phyloP scores from a whole-genome alignment of 2,329 filamentous ascomycete genomes.

The Fusarium sp. region DNA sequence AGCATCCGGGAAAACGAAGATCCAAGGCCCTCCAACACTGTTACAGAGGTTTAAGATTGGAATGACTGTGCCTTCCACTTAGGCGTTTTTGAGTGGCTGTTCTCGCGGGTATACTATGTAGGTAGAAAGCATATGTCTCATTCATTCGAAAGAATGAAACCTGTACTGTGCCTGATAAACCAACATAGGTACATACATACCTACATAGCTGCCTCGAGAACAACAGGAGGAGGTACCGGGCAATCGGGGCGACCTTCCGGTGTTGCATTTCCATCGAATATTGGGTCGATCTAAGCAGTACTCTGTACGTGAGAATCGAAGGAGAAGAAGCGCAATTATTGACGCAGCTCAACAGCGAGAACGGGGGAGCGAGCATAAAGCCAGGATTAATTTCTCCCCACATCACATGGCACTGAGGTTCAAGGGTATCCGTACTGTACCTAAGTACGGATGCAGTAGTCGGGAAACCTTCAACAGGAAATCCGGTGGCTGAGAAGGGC shows the following conservation, averaged over 20 bases:
- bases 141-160: background rate
- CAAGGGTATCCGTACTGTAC: background rate
- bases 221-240: background rate
- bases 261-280: conserved; percentile 18
- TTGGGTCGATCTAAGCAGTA: background rate
- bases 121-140: background rate
- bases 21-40: conserved; percentile 26
- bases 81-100: background rate
- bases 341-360: conserved; percentile 9
- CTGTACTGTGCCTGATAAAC: background rate
- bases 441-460: no score
- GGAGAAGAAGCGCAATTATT: conserved; percentile 17
- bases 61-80: background rate
- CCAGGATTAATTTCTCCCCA: conserved; percentile 23
- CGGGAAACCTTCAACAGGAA: conserved; percentile 34
- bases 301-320: conserved; percentile 4
- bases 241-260: conserved; percentile 17
- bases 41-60: background rate
- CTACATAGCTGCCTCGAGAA: background rate
- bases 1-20: conserved; percentile 35
- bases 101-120: background rate
- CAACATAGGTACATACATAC: background rate
- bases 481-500: conserved; percentile 23
- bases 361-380: conserved; percentile 12
- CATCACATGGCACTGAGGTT: conserved; percentile 21